Base-by-base conservation (phyloP, 352 stramenopile genomes). In the Phytophthora kernoviae region DNA sequence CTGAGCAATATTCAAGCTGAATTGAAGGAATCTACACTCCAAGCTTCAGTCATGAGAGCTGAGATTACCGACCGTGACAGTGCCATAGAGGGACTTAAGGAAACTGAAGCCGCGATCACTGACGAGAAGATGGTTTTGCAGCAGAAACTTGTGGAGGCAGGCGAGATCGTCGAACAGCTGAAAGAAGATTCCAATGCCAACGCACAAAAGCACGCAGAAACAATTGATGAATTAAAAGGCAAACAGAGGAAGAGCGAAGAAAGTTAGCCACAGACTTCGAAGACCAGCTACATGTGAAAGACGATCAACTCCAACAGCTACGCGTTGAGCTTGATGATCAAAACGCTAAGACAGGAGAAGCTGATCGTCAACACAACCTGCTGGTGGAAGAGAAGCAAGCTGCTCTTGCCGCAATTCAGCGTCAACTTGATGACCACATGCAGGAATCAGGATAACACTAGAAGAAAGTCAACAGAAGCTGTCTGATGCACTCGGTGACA, bases 371-470 rank as follows among this genome's bases (percentile, higher is more conserved):
- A 21, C 37, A 75, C 30, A 58, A 52, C 7, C 43, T 32, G 14
- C 26, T 60, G 36, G 4, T 80, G 12, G 37, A 68, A 41, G 34
- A 68, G 10, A 68, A 71, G 54, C 33, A 77, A 18, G 14, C 32
- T 12, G 39, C 36, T 46, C 48, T 90, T 42, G 67, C 65, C 39
- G 60, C 56, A 17, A 53, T 90, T 49, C 75, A 88, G 59, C 67
- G 54, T 10, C 68, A 85, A 37, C 50, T 90, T 46, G 62, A 72
- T 44, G 64, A 79, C 9, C 70, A 75, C 24, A 77, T 79, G 54
- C 48, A 77, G 2, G 21, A 70, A 14, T 49, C 9, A 54, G 61
- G 20, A 24, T 62, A 40, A 42, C n/a, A 18, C 27, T 70, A 27
- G 46, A 58, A 56, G 45, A 62, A 20, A 27, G 37, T 4, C 42